Base-by-base conservation (phyloP, 306 rosid species). In the Trifolium repens region DNA sequence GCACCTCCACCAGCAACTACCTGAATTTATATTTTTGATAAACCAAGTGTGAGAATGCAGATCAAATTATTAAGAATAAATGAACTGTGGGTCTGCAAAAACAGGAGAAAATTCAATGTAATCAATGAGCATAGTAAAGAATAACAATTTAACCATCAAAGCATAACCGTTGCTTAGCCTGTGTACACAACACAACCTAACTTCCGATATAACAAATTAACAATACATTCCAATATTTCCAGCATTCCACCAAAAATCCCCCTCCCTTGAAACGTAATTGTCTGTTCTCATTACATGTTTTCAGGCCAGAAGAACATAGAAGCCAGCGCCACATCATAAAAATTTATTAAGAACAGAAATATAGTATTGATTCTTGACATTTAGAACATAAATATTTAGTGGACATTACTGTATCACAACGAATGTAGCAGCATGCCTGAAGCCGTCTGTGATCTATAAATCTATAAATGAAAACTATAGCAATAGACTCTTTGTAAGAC, bases 1-100 rank as follows among this genome's bases (percentile, higher is more conserved):
- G 97, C 98, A 57, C 97, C 99, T 66, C 99, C 99, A 77, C 99
- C 99, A n/a, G 99, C 92, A 44, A 94, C 99, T 64, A 94, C 97
- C 99, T 94, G 90, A 61, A 72, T 69, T 15, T 55, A 70, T 74
- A 43, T 46, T 40, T 52, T 65, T 2, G 42, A 58, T 11, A 71
- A 74, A 59, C 57, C 49, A 70, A 9, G 35, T 19, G 17, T 40
- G 16, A 27, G 19, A 19, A 26, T 32, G 13, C 53, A 50, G 54
- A 77, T 9, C 8, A 72, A 82, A 43, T 32, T 32, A 53, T 65
- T 7, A 17, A 47, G 52, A 27, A 43, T 17, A 10, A 9, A 16
- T 3, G 4, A 63, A 42, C 8, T 42, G 35, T 3, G 22, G 53
- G 11, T 58, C 47, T 5, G 42, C n/a, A 16, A 22, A 26, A 5